Conservation (phyloP, 805 yeast species). For the Saturnispora dispora region DNA sequence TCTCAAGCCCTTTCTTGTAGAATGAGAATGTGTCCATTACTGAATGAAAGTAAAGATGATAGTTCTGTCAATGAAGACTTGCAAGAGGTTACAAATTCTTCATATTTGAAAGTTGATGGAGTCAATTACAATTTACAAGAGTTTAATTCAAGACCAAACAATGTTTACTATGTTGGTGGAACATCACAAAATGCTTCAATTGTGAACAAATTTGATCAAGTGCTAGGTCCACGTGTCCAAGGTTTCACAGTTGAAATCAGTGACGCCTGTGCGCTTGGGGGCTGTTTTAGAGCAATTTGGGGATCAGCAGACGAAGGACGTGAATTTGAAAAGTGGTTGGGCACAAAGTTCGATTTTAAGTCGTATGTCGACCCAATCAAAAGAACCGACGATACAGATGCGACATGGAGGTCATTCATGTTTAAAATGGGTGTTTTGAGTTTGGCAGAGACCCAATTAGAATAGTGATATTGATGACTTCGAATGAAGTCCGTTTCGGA, state of each 20-base stretch:
- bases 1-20: constrained; percentile 83
- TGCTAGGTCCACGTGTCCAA: constrained; percentile 58
- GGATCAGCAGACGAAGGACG: constrained; percentile 23
- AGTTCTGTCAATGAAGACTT: constrained; percentile 3
- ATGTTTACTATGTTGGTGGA: constrained; percentile 80
- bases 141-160: constrained; percentile 49
- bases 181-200: constrained; percentile 67
- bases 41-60: constrained; percentile 23
- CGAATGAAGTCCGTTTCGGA: background rate
- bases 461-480: background rate
- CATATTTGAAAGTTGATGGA: constrained; percentile 30
- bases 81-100: background rate
- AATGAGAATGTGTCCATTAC: constrained; percentile 68
- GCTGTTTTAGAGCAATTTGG: constrained; percentile 83
- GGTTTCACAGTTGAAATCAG: constrained; percentile 66
- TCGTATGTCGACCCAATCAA: constrained; percentile 32
- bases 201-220: constrained; percentile 56
- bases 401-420: constrained; percentile 40
- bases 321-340: constrained; percentile 38
- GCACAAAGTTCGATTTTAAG: constrained; percentile 39
- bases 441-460: constrained; percentile 31
- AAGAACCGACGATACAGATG: constrained; percentile 25
- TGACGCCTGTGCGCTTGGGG: constrained; percentile 90
- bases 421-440: constrained; percentile 47
- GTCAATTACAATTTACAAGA: constrained; percentile 35